A percentile compares a stretch with the other conserved stretches of the same genome.
Evolutionary conservation across 495 filamentous ascomycete genomes (phyloP).

Genomic region (Neurospora sp.): DNA sequence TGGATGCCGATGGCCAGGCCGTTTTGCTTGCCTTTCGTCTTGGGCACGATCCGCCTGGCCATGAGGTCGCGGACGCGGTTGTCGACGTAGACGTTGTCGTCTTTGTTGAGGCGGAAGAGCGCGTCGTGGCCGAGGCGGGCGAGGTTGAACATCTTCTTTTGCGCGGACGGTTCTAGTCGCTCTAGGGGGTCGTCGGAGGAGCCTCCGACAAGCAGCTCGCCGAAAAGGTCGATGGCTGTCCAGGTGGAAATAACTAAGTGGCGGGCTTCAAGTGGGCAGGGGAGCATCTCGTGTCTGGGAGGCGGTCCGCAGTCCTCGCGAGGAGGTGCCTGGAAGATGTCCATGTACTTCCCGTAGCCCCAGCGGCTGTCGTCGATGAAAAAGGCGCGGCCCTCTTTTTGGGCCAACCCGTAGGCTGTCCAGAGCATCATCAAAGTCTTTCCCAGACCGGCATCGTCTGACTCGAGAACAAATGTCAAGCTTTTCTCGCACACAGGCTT

Average conservation of each 20-base stretch:
- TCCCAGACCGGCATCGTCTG: slow-evolving; percentile 56
- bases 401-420: slow-evolving; percentile 65
- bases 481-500: slow-evolving; percentile 50
- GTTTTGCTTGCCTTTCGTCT: slow-evolving; percentile 22
- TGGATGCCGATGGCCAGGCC: slow-evolving; percentile 55
- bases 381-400: slow-evolving; percentile 57
- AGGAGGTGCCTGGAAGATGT: slow-evolving; percentile 55
- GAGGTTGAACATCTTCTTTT: slow-evolving; percentile 45
- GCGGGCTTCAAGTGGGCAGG: slow-evolving; percentile 57
- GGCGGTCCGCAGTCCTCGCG: slow-evolving; percentile 48
- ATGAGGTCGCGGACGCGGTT: slow-evolving; percentile 39
- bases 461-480: slow-evolving; percentile 62
- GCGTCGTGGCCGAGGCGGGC: slow-evolving; percentile 53
- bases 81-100: slow-evolving; percentile 47
- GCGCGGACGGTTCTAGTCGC: slow-evolving; percentile 25
- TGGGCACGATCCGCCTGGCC: slow-evolving; percentile 30
- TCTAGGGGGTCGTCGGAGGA: slow-evolving; percentile 38
- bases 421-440: slow-evolving; percentile 61
- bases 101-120: slow-evolving; percentile 49
- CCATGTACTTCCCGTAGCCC: slow-evolving; percentile 61
- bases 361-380: slow-evolving; percentile 69
- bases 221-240: slow-evolving; percentile 48
- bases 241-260: slow-evolving; percentile 62
- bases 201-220: slow-evolving; percentile 36
- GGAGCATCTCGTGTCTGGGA: slow-evolving; percentile 52